Evolutionary conservation across 352 stramenopile species (phyloP).

Genomic region (Phytophthora pseudosyringae): DNA sequence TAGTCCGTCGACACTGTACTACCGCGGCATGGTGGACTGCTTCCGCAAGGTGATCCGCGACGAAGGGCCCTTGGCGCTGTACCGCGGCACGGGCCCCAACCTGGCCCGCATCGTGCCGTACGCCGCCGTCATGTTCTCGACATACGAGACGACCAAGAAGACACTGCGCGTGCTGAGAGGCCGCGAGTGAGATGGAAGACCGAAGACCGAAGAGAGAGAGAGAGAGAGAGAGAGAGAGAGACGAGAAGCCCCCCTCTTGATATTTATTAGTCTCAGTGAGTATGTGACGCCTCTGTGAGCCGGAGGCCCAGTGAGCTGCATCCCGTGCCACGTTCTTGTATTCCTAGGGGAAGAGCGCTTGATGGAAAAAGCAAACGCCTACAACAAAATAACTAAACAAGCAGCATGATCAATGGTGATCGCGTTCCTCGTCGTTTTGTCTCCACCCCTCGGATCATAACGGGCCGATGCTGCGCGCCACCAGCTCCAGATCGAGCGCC

Average conservation of each 20-base stretch:
- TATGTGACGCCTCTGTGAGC: conserved; percentile 24
- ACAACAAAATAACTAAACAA: conserved; percentile 34
- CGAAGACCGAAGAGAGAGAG: conserved; percentile 23
- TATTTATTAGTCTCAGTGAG: conserved; percentile 46
- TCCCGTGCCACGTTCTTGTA: conserved; percentile 37
- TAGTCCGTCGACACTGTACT: conserved; percentile 42
- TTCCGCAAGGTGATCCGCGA: conserved; percentile 75
- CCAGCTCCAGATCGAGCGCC: conserved; percentile 11
- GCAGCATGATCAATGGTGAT: conserved; percentile 20
- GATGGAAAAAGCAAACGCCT: conserved; percentile 30
- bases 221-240: conserved; percentile 35
- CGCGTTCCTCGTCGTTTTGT: background rate
- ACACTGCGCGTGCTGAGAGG: conserved; percentile 49
- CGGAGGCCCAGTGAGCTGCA: conserved; percentile 38
- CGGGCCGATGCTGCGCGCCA: conserved; percentile 4
- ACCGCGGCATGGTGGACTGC: conserved; percentile 79
- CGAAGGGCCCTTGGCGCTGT: conserved; percentile 72
- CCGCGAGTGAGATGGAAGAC: conserved; percentile 12
- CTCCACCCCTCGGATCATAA: conserved; percentile 6
- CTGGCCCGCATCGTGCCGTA: conserved; percentile 82
- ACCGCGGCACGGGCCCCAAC: conserved; percentile 81
- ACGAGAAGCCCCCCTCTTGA: conserved; percentile 39
- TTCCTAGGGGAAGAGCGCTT: conserved; percentile 40
- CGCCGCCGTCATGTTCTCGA: conserved; percentile 85
- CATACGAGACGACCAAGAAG: conserved; percentile 84